Conservation (phyloP, 2,329 filamentous ascomycete species). For the Colletotrichum higginsianum region DNA sequence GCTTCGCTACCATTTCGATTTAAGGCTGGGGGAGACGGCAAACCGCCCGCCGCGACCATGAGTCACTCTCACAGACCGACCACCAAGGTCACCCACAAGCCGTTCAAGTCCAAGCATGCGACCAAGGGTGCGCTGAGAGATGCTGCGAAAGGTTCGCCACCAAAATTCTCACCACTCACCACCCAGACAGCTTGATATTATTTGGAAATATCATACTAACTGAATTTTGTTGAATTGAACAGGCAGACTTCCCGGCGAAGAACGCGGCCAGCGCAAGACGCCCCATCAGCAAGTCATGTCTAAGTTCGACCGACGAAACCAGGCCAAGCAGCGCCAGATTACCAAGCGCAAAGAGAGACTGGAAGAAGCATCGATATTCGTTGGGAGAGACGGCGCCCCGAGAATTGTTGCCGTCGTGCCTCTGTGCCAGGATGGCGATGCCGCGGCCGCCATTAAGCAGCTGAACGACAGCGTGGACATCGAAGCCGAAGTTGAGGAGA, state of each 20-base stretch:
- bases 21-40: conserved; percentile 82
- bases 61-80: conserved; percentile 92
- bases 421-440: conserved; percentile 81
- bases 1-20: conserved; percentile 87
- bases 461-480: conserved; percentile 88
- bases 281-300: conserved; percentile 98
- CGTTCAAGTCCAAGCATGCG: conserved; percentile 92
- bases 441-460: conserved; percentile 75
- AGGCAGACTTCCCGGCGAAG: conserved; percentile 82
- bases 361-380: conserved; percentile 84
- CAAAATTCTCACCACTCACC: conserved; percentile 3
- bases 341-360: conserved; percentile 88
- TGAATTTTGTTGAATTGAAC: not conserved
- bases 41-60: conserved; percentile 80
- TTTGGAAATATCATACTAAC: not conserved
- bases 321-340: conserved; percentile 90
- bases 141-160: conserved; percentile 79
- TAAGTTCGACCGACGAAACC: conserved; percentile 95
- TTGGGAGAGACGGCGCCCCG: conserved; percentile 88
- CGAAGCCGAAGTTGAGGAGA: conserved; percentile 72
- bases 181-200: not conserved
- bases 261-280: conserved; percentile 84
- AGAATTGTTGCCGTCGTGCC: conserved; percentile 91
- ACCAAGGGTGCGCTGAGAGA: conserved; percentile 91
- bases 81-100: conserved; percentile 89